Evolutionary conservation across 352 stramenopile species (phyloP), one percentile per base, ranked within the genome.

Genomic region (Aphanomyces cochlioides): DNA sequence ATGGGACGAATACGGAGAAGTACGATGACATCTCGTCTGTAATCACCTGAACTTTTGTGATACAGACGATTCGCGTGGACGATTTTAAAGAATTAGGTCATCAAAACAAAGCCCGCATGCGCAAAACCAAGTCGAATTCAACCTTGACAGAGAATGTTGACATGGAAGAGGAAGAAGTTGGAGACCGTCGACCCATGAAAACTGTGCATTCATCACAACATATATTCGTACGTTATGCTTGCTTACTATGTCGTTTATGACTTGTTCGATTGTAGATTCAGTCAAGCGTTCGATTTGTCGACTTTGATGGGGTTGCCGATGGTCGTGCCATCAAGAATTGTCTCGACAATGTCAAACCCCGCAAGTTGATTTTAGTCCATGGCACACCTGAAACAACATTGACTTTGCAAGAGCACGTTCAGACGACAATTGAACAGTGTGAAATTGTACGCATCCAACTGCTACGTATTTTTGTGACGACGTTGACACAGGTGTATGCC

Each of bases 1-100:
- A 59, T 96, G 87, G 85, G 88, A 96, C 56, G 87, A 96, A 67
- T 96, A 96, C 57, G 88, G 88, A 71, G 88, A 96, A 78, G 83
- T 90, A 61, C 15, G n/a, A 7, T 40, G 28, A 57, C 61, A 17
- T 1, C 15, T 53, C 3, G 38, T 36, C 41, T 28, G n/a, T 3
- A 13, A 6, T 67, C 17, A 28, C 28, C 28, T 28, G 28, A 28
- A 28, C 68, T 38, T 15, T 21, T 21, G 10, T 37, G 39, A n/a
- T 21, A 48, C 43, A 89, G 80, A 90, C 90, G 19, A 96, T 96
- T 63, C 77, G 88, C 8, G 85, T 85, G 1, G 86, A 96, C 28
- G 86, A 92, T 50, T 96, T 85, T 67, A 90, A 90, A 77, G 88
- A 96, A 57, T 78, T 77, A 17, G 81, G 85, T 3, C 78, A 92